Base-by-base conservation (phyloP, 345 rosid species). In the Syzygium aqueum region DNA sequence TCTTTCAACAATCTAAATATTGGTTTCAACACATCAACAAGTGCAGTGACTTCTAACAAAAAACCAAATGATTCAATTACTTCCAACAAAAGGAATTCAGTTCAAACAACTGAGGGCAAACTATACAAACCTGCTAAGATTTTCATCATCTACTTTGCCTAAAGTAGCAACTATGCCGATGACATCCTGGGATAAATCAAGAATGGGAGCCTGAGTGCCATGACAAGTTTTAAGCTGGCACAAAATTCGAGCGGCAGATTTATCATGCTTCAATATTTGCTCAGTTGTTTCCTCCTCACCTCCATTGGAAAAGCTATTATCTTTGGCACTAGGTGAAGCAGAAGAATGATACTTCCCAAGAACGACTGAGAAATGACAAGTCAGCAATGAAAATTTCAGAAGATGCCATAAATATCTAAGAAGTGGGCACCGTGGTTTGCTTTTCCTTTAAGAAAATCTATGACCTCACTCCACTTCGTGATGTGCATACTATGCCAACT, bases 161-260 rank as follows among this genome's bases (percentile, higher is more conserved):
- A 95, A 98, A 21, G 93, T 93, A 46, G 97, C 98, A 88, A 97
- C 99, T 88, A 92, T 49, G 37, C 99, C 99, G 50, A 96, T 85
- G 0, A 95, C 92, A 87, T 94, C 96, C 90, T 92, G 93, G 30
- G 91, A 89, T 67, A 90, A 52, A 27, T 85, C 49, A 86, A 90
- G 86, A 59, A 25, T 25, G 82, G 92, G 90, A 89, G 92, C 93
- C 77, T 90, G 93, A 3, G 92, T 30, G 21, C 88, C 91, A 89
- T 93, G 91, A 85, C 9, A 89, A 86, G 88, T 77, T 88, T 93
- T 92, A 89, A 95, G 87, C 88, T 90, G 91, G 91, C 91, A 86
- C 51, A 95, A 85, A 92, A 97, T 93, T 51, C 94, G 93, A 22
- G 99, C 99, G 84, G 99, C 99, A 87, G 99, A 92, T 14, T 90